These are phyloP conservation scores for Bondarzewia mesenterica DNA, from an alignment of 1,284 basidiomycete genomes.

Conservation along the genomic window DNA sequence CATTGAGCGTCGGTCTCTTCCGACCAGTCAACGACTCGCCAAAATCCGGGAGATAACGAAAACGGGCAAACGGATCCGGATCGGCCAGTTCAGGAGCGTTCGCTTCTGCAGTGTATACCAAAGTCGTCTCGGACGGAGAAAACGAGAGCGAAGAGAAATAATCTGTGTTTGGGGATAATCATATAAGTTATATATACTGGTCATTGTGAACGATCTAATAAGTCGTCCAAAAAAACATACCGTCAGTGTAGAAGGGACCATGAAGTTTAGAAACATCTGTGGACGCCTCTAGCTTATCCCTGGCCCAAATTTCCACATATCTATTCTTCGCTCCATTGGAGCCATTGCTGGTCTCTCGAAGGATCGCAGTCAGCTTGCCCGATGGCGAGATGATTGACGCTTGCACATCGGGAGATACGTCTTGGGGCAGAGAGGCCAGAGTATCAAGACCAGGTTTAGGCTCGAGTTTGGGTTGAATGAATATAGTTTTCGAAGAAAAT, in stretches of 20 bases:
- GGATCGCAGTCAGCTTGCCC: slow-evolving; percentile 31
- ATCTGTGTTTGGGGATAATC: slow-evolving; percentile 21
- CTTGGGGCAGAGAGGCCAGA: slow-evolving; percentile 25
- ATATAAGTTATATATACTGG: not conserved
- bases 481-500: slow-evolving; percentile 33
- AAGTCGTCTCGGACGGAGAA: slow-evolving; percentile 37
- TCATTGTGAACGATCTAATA: not conserved
- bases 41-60: slow-evolving; percentile 43
- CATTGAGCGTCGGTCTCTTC: slow-evolving; percentile 40
- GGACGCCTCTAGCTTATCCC: slow-evolving; percentile 30
- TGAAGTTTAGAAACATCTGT: slow-evolving; percentile 54
- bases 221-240: slow-evolving; percentile 23
- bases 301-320: slow-evolving; percentile 56
- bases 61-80: slow-evolving; percentile 36
- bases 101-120: slow-evolving; percentile 52
- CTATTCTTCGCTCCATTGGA: slow-evolving; percentile 31
- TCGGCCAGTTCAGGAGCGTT: slow-evolving; percentile 24
- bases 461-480: slow-evolving; percentile 18
- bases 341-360: slow-evolving; percentile 31
- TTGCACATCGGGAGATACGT: slow-evolving; percentile 32
- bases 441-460: slow-evolving; percentile 7
- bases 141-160: slow-evolving; percentile 41
- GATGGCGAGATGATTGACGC: slow-evolving; percentile 39
- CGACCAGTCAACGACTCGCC: slow-evolving; percentile 47
- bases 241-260: slow-evolving; percentile 54